Evolutionary conservation across 768 basidiomycete genomes (phyloP), one percentile per base, ranked within the genome.

Genomic region (Podaxis carcinomalis): DNA sequence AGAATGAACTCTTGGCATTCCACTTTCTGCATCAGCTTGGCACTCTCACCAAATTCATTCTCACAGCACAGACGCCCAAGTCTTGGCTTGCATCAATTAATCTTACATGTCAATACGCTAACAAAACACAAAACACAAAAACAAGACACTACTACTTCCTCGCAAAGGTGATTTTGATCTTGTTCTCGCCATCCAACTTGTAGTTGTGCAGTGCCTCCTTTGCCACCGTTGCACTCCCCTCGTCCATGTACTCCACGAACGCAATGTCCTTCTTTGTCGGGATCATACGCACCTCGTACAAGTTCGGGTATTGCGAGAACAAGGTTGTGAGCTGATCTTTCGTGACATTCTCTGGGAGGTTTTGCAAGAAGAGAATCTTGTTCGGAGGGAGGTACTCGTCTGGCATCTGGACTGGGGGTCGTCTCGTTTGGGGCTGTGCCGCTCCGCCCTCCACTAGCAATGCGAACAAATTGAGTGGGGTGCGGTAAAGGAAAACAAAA

Each of bases 311-410:
- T 93, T 93, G 91, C 62, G 92, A 89, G 78, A 99, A 98, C 23
- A 98, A 80, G 1, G 87, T 86, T 74, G 90, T 85, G 63, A 99
- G 88, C 69, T 92, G 89, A 56, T 97, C 95, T 70, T 96, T 95
- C 57, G 90, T 94, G 65, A 95, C 94, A 44, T 75, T 89, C 70
- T 97, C 94, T 19, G 95, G 95, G 23, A 99, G 80, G 72, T 98
- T 98, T 75, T 99, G 97, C 65, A 99, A 73, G 84, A 99, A 99
- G 55, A 99, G 83, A 74, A 98, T 96, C 74, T 95, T 95, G 89
- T 99, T 99, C 40, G 97, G 96, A 1, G 97, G 97, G 5, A 99
- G 85, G 74, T 98, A 98, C 74, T 99, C 97, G 88, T 99, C 97
- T 42, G 96, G 95, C 94, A 98, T 97, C 72, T 95, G 93, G 62